A percentile compares a stretch with the other conserved stretches of the same genome.
phyloP scores from a whole-genome alignment of 2,329 filamentous ascomycete genomes.

The Xylaria sp. region DNA sequence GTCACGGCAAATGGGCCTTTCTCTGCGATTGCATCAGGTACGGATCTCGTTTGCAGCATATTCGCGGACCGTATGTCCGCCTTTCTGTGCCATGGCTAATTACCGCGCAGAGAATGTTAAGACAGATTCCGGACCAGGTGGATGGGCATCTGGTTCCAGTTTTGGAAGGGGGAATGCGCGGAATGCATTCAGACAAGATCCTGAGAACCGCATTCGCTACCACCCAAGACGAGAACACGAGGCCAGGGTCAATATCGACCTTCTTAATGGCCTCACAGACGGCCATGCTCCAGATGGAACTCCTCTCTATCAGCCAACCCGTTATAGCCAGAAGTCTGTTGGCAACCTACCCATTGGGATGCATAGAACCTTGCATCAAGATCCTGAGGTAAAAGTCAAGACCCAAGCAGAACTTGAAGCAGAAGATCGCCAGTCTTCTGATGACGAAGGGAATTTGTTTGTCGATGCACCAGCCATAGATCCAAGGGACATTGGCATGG shows the following conservation, averaged over 20 bases:
- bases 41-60: neutral
- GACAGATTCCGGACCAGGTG: constrained; percentile 22
- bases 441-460: constrained; percentile 54
- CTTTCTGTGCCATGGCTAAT: constrained; percentile 7
- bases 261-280: constrained; percentile 52
- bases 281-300: constrained; percentile 52
- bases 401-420: constrained; percentile 64
- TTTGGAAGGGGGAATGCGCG: constrained; percentile 32
- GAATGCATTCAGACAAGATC: constrained; percentile 38
- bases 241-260: constrained; percentile 61
- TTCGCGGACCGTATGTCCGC: neutral
- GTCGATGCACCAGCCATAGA: constrained; percentile 46
- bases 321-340: constrained; percentile 37
- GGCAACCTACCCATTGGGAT: constrained; percentile 60
- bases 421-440: constrained; percentile 51
- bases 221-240: constrained; percentile 51
- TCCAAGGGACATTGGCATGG: constrained; percentile 35
- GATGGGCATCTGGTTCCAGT: constrained; percentile 30
- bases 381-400: constrained; percentile 58
- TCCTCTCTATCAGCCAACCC: constrained; percentile 49
- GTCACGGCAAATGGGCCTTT: constrained; percentile 45
- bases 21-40: constrained; percentile 41
- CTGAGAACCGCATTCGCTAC: constrained; percentile 48
- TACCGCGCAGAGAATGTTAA: constrained; percentile 36
- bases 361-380: constrained; percentile 59